Percentiles rank a stretch among this genome's conserved stretches.
Conservation (phyloP, 2,329 filamentous ascomycete species). For the Fusarium acutatum region DNA sequence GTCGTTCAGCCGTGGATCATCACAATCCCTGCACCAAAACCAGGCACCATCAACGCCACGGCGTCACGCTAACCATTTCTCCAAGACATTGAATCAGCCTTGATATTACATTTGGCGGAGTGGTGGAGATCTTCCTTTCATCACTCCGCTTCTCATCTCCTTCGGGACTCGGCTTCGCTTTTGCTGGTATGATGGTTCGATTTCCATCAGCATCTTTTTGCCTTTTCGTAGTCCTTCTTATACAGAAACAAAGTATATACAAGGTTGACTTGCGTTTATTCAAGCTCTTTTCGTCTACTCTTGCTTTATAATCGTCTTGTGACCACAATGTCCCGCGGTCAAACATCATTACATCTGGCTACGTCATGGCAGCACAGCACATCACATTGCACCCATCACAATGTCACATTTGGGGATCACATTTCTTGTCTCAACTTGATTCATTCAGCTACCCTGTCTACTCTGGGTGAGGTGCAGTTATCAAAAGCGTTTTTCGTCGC, state of each 20-base stretch:
- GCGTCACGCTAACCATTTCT: neutral
- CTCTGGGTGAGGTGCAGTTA: neutral
- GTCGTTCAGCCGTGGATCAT: neutral
- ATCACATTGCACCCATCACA: neutral
- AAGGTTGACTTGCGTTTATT: neutral
- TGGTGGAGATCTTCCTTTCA: neutral
- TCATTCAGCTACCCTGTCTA: constrained; percentile 24
- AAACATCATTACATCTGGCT: neutral
- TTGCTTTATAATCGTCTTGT: neutral
- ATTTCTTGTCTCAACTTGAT: constrained; percentile 9
- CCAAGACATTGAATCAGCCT: neutral
- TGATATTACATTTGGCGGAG: neutral
- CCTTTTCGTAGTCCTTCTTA: neutral
- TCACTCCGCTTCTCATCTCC: neutral
- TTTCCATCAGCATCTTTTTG: neutral
- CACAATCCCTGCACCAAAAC: neutral
- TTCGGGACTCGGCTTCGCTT: constrained; percentile 15
- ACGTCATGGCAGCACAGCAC: neutral
- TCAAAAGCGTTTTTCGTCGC: constrained; percentile 16
- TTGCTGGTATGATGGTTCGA: neutral
- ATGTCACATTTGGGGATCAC: neutral
- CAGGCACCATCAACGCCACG: neutral
- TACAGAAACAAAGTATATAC: neutral
- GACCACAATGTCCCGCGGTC: neutral
- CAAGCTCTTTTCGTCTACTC: rapidly evolving